Conservation (phyloP, 495 filamentous ascomycete species). For the Clavariopsis aquatica region DNA sequence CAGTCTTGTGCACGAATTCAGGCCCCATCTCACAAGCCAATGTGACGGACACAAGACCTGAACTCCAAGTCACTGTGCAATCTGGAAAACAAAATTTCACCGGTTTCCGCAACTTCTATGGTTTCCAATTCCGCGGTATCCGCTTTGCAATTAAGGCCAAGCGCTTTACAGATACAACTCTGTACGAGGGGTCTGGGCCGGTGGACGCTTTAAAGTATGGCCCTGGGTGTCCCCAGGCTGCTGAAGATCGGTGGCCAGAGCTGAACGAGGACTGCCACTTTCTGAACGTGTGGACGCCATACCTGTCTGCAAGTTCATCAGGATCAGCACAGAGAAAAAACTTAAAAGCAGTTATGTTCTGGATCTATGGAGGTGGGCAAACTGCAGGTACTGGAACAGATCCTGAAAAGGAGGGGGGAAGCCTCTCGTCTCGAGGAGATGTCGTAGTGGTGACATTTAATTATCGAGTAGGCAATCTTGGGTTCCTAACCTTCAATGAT, state of each 20-base stretch:
- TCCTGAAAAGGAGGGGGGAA: slow-evolving; percentile 48
- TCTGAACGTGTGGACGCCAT: slow-evolving; percentile 48
- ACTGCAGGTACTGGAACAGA: slow-evolving; percentile 45
- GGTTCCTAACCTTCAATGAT: slow-evolving; percentile 35
- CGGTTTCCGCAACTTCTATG: slow-evolving; percentile 47
- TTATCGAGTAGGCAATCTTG: slow-evolving; percentile 34
- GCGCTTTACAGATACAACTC: slow-evolving; percentile 43
- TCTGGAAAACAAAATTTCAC: slow-evolving; percentile 38
- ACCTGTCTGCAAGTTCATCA: slow-evolving; percentile 39
- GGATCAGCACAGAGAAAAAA: slow-evolving; percentile 1
- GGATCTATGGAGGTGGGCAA: slow-evolving; percentile 47
- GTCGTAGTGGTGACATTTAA: slow-evolving; percentile 47
- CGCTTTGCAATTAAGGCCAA: slow-evolving; percentile 46
- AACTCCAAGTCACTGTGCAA: slow-evolving; percentile 25
- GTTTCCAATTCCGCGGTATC: slow-evolving; percentile 49
- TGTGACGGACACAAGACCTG: slow-evolving; percentile 30
- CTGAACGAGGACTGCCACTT: slow-evolving; percentile 45
- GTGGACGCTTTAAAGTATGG: slow-evolving; percentile 31
- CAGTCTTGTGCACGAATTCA: slow-evolving; percentile 36
- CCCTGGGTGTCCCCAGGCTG: background rate
- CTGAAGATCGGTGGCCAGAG: background rate
- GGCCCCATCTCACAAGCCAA: slow-evolving; percentile 25
- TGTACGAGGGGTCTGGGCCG: slow-evolving; percentile 39
- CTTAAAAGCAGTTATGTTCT: slow-evolving; percentile 47
- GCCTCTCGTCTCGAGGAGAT: slow-evolving; percentile 51